Conservation (phyloP, 768 basidiomycete species). For the Agaricus sinodeliciosus region DNA sequence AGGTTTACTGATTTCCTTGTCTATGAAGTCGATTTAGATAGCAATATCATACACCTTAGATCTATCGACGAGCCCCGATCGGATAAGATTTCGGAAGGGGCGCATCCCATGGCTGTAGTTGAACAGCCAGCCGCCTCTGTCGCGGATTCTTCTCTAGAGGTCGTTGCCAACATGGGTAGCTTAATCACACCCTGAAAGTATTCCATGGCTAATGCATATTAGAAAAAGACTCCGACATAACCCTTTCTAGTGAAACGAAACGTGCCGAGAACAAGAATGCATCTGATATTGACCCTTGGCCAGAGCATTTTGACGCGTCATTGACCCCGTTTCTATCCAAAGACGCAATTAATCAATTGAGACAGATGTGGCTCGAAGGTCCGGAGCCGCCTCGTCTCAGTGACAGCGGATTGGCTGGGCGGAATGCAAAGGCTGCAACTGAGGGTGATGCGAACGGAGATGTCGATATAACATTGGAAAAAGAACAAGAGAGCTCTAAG, state of each 20-base stretch:
- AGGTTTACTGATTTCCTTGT: constrained; percentile 98
- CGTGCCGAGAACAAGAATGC: constrained; percentile 11
- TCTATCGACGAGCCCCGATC: constrained; percentile 67
- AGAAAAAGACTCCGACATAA: constrained; percentile 7
- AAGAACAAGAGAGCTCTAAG: constrained; percentile 4
- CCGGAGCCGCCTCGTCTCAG: constrained; percentile 67
- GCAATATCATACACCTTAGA: constrained; percentile 76
- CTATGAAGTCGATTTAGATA: constrained; percentile 79
- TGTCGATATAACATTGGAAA: constrained; percentile 5
- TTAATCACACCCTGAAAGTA: neutral
- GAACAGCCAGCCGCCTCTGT: constrained; percentile 14
- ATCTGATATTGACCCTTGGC: constrained; percentile 49
- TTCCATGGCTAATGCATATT: neutral
- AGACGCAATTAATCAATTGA: constrained; percentile 53
- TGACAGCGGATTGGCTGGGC: constrained; percentile 70
- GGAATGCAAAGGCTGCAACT: constrained; percentile 27
- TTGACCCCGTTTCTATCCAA: constrained; percentile 62
- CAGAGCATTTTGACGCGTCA: constrained; percentile 46
- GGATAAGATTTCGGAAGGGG: constrained; percentile 31
- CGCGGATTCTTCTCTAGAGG: constrained; percentile 18
- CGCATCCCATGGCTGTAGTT: neutral
- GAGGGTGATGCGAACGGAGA: constrained; percentile 15
- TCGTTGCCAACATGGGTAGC: constrained; percentile 5
- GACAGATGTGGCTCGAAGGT: constrained; percentile 75
- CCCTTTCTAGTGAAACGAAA: neutral